Evolutionary conservation across 768 basidiomycete species (phyloP).

Genomic region (Mycena polygramma): DNA sequence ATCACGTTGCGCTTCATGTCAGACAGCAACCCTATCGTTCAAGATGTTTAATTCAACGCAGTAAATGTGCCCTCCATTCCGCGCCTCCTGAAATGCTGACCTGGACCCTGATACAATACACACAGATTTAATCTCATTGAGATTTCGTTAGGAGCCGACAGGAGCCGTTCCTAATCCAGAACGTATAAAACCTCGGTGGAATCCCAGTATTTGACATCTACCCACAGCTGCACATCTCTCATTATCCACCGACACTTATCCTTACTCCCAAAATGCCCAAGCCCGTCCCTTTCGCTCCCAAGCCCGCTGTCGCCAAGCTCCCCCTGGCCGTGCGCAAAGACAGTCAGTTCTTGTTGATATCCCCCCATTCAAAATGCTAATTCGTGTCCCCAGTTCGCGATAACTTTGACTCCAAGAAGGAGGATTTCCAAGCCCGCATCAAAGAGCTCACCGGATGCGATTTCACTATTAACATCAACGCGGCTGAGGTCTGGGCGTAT

Average conservation of each 20-base stretch:
- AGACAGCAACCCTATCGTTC: not conserved
- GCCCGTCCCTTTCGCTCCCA: conserved; percentile 45
- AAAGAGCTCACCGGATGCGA: conserved; percentile 45
- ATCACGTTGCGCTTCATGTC: too few species aligned
- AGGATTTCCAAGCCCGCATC: conserved; percentile 49
- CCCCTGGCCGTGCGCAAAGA: conserved; percentile 54
- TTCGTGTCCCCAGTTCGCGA: conserved; percentile 49
- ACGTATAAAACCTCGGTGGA: not conserved
- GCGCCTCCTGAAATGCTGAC: not conserved
- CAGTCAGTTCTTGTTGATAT: conserved; percentile 40
- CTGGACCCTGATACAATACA: not conserved
- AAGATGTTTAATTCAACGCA: not conserved
- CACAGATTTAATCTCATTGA: not conserved
- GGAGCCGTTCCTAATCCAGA: not conserved
- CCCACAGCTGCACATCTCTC: too few species aligned
- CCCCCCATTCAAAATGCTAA: not conserved
- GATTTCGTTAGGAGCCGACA: not conserved
- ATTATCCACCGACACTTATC: not conserved
- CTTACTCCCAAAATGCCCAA: conserved; percentile 32
- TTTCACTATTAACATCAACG: conserved; percentile 51
- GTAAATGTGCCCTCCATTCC: not conserved
- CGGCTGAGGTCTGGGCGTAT: conserved; percentile 54
- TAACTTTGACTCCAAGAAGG: conserved; percentile 52
- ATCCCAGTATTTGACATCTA: not conserved
- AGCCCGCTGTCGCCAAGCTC: conserved; percentile 52